These are phyloP conservation scores for Melanopsichium pennsylvanicum DNA, from an alignment of 1,284 basidiomycete species.

Conservation along the genomic window DNA sequence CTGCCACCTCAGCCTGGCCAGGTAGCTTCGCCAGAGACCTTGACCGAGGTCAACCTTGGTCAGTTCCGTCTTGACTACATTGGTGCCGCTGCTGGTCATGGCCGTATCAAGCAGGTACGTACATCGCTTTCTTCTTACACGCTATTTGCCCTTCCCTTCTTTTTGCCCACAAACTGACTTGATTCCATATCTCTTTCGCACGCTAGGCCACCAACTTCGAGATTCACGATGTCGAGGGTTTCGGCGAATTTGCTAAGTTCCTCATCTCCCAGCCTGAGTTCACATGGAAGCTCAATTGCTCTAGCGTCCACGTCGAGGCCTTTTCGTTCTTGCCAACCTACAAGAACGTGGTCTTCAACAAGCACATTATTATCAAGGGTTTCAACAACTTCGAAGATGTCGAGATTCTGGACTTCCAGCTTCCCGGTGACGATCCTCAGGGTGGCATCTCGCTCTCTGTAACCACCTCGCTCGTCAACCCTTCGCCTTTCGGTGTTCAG, in stretches of 20 bases:
- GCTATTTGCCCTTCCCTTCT: neutral
- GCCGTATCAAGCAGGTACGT: constrained; percentile 63
- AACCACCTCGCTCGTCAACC: constrained; percentile 73
- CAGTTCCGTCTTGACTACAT: constrained; percentile 56
- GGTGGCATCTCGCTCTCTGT: constrained; percentile 77
- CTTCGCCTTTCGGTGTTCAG: constrained; percentile 77
- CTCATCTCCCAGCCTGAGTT: constrained; percentile 77
- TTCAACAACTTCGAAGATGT: constrained; percentile 76
- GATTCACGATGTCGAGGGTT: constrained; percentile 61
- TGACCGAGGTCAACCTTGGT: constrained; percentile 63
- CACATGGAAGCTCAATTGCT: constrained; percentile 75
- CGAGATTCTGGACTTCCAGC: constrained; percentile 73
- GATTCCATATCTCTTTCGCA: neutral
- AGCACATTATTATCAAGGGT: constrained; percentile 68
- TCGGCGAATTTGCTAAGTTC: constrained; percentile 64
- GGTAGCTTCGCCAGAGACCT: constrained; percentile 34
- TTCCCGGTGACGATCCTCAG: constrained; percentile 76
- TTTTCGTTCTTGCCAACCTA: constrained; percentile 67
- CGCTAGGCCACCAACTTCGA: constrained; percentile 59
- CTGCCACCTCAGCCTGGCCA: constrained; percentile 50
- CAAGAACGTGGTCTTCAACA: constrained; percentile 51
- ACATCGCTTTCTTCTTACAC: neutral
- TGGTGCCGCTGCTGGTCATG: constrained; percentile 64
- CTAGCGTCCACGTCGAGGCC: constrained; percentile 74
- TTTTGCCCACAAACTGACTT: neutral